A percentile compares a stretch with the other conserved stretches of the same genome.
Conservation (phyloP, 805 yeast species). For the Saccharomycopsis fermentans region DNA sequence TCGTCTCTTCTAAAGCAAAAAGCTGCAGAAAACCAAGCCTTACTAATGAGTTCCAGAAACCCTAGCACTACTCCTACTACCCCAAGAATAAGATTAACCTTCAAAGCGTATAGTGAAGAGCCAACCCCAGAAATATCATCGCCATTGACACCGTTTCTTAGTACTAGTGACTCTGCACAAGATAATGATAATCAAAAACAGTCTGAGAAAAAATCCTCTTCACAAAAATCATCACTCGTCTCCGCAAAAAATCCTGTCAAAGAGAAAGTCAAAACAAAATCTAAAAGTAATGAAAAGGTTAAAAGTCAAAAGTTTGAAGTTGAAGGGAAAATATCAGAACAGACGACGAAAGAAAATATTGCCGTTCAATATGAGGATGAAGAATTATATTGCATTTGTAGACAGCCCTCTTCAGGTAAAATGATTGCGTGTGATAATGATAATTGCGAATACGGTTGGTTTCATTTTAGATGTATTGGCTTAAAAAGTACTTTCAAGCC, state of each 20-base stretch:
- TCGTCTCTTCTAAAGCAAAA: background rate
- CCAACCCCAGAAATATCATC: background rate
- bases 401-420: constrained; percentile 44
- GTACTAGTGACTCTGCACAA: background rate
- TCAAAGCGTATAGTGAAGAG: constrained; percentile 3
- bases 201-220: background rate
- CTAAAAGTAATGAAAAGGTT: background rate
- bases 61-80: constrained; percentile 4
- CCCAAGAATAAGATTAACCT: constrained; percentile 10
- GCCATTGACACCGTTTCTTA: background rate
- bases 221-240: no score
- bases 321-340: background rate
- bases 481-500: constrained; percentile 34
- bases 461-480: constrained; percentile 71
- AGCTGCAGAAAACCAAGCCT: background rate
- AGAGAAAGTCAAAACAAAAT: constrained; percentile 7
- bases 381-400: constrained; percentile 37
- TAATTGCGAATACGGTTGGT: constrained; percentile 65
- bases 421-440: constrained; percentile 90
- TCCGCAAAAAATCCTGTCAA: background rate
- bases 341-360: background rate
- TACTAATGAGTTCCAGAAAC: background rate
- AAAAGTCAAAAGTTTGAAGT: background rate
- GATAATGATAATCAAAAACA: background rate
- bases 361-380: constrained; percentile 14